Base-by-base conservation (phyloP, 2,329 filamentous ascomycete genomes). In the Aspergillus chevalieri region DNA sequence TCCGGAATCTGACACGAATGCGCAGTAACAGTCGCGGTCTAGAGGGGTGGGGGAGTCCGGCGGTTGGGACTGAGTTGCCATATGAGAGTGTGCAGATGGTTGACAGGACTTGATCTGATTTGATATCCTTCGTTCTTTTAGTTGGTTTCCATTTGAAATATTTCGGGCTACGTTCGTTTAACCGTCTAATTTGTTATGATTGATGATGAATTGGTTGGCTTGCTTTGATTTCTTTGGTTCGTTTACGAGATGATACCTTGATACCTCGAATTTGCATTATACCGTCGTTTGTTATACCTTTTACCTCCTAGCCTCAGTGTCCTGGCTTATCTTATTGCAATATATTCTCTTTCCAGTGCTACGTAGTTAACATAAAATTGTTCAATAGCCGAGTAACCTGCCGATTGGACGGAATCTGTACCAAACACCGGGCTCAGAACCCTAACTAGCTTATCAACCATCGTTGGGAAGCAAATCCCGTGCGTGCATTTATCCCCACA, bases 1-100 rank as follows among this genome's bases (percentile, higher is more conserved):
- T 80, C 48, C 70, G 75, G 24, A 79, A 74, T 48, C 71, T 83
- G 17, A 77, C 78, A 3, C 75, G 80, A 19, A 81, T 83, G 74
- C 74, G 81, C 36, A 81, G 76, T 61, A 78, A 72, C 46, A 79
- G 75, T 54, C 76, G 80, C 47, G 77, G 74, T 6, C 53, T 60
- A 2, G 64, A 65, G 34, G 52, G 56, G 5, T 64, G 60, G 58
- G 48, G 46, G 2, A 36, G 34, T 51, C 55, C 19, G 33, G 8
- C 52, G 34, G 34, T 50, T 8, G 64, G 63, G 22, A 21, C 48
- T 0, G 59, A 61, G 12, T 49, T 58, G 36, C 62, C 59, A 2
- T 63, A 66, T 47, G 62, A 66, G 47, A 61, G 51, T 24, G 34
- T 65, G 17, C 54, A 59, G 8, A 44, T 52, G 36, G 42, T 52